Evolutionary conservation across 352 stramenopile genomes (phyloP).

Genomic region (Globisporangium barbulae): DNA sequence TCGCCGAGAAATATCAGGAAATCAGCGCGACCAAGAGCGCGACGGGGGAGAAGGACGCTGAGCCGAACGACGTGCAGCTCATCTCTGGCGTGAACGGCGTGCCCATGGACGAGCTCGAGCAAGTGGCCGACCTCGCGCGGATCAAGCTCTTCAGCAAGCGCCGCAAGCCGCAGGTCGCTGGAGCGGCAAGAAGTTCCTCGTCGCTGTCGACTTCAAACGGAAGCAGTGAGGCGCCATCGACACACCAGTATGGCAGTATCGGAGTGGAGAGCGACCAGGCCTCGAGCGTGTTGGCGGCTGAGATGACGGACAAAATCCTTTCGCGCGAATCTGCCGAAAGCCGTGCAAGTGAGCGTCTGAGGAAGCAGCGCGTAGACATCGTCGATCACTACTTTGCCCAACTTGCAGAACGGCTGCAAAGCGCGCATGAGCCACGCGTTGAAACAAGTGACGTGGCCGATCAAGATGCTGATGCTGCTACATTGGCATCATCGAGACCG

Average conservation of each 20-base stretch:
- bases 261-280: slow-evolving; percentile 22
- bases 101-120: slow-evolving; percentile 54
- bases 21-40: slow-evolving; percentile 7
- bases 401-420: slow-evolving; percentile 14
- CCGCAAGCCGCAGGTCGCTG: slow-evolving; percentile 1
- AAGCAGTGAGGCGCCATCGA: not conserved
- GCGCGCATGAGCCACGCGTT: not conserved
- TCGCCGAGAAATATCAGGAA: slow-evolving; percentile 65
- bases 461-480: not conserved
- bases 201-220: not conserved
- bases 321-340: slow-evolving; percentile 36
- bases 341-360: slow-evolving; percentile 30
- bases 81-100: slow-evolving; percentile 50
- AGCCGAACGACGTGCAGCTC: slow-evolving; percentile 16
- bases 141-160: slow-evolving; percentile 49
- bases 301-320: slow-evolving; percentile 37
- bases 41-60: slow-evolving; percentile 22
- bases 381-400: slow-evolving; percentile 39
- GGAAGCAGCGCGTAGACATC: slow-evolving; percentile 34
- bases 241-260: not conserved
- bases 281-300: slow-evolving; percentile 28
- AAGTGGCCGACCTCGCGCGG: slow-evolving; percentile 47
- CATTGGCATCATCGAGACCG: not conserved
- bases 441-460: not conserved
- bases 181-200: not conserved